Evolutionary conservation across 148 eudicot species (phyloP).

Genomic region (Chenopodium album): DNA sequence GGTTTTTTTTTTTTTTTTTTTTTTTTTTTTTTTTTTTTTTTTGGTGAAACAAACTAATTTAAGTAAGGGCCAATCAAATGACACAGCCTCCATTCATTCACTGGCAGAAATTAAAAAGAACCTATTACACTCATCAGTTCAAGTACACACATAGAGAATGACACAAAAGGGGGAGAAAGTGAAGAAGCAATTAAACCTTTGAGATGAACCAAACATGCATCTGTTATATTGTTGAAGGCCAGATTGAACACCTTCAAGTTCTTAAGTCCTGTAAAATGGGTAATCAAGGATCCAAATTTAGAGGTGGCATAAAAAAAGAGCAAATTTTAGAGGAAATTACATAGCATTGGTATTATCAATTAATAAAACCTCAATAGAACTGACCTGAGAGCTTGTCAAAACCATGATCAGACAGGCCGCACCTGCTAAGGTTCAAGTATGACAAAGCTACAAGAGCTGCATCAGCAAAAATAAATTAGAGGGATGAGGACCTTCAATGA

Average conservation of each 20-base stretch:
- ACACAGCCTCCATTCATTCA: not conserved
- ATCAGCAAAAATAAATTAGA: slow-evolving; percentile 12
- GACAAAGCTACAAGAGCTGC: slow-evolving; percentile 77
- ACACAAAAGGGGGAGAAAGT: not conserved
- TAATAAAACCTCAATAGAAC: slow-evolving; percentile 16
- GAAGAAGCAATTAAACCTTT: slow-evolving; percentile 49
- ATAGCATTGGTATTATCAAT: not conserved
- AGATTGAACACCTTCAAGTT: slow-evolving; percentile 77
- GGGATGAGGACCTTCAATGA: not conserved
- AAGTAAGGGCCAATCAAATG: not conserved
- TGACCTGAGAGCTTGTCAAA: slow-evolving; percentile 79
- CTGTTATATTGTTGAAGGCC: slow-evolving; percentile 84
- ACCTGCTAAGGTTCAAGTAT: slow-evolving; percentile 87
- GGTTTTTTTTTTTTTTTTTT: no score
- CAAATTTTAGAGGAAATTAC: not conserved
- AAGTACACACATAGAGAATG: not conserved
- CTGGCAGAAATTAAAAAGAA: not conserved
- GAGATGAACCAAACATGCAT: slow-evolving; percentile 71
- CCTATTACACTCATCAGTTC: not conserved
- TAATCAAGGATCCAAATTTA: not conserved
- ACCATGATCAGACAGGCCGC: slow-evolving; percentile 68
- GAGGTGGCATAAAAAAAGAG: not conserved
- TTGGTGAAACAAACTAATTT: not conserved
- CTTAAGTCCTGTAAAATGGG: slow-evolving; percentile 47
- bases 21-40: no score